Evolutionary conservation across 2,329 filamentous ascomycete species (phyloP), one percentile per base, ranked within the genome.

Genomic region (Botryotinia narcissicola): DNA sequence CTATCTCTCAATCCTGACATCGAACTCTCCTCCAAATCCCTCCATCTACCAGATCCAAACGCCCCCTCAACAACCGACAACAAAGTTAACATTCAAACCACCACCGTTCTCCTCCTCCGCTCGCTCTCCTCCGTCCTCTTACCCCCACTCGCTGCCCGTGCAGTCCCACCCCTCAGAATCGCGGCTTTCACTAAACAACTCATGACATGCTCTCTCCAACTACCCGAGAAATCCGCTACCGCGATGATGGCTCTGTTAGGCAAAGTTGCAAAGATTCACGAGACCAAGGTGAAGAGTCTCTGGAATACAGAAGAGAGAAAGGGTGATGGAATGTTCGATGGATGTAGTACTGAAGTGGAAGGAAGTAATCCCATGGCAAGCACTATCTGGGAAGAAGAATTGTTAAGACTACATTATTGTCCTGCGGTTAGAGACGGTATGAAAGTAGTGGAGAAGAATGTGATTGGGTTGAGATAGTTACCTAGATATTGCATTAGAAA

Each of bases 281-380:
- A 91, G 66, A 91, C 90, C 78, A 97, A 95, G 83, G 89, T 98
- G 61, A 89, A 89, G 54, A 89, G 91, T n/a, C 83, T 99, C 75
- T 99, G 96, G 95, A 91, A 97, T 79, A 97, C 94, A 0, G 95
- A 98, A 81, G 96, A 98, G 84, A 87, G 95, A 68, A 92, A 93
- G 81, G 95, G 95, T 10, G 95, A 98, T 81, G 96, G 96, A 3
- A 89, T 91, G 1, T 98, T 93, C 80, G 92, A 95, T 82, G 87
- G 94, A 0, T 82, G 91, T 61, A 89, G 90, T 62, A 87, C 87
- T 42, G 93, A 91, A 76, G 88, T 97, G 5, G 95, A 98, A 82
- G 91, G 89, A 12, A 95, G 92, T 77, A 98, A 98, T 83, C 94
- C 95, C 0, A 97, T 96, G 82, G 93, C 95, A 0, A 90, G 91